Evolutionary conservation across 1,284 basidiomycete genomes (phyloP).

Genomic region (Ustilago hordei): DNA sequence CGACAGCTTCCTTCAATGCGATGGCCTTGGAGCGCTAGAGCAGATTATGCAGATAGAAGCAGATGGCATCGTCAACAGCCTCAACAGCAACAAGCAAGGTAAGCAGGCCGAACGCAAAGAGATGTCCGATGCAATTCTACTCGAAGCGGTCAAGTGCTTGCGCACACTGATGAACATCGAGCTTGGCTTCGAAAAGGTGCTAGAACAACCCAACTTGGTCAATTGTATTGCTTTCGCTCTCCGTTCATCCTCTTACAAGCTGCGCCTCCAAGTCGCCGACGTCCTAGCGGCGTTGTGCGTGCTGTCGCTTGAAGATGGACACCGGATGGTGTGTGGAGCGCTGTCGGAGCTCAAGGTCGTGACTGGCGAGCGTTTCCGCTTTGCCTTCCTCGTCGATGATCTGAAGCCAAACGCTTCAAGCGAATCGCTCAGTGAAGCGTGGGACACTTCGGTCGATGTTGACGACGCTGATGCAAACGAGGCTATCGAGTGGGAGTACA

Average conservation of each 20-base stretch:
- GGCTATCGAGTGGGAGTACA: constrained; percentile 79
- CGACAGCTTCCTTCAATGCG: constrained; percentile 77
- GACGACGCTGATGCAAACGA: constrained; percentile 35
- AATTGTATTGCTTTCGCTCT: constrained; percentile 81
- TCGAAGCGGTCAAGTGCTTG: constrained; percentile 78
- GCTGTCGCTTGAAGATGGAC: constrained; percentile 79
- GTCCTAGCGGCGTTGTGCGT: constrained; percentile 85
- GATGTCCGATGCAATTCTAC: constrained; percentile 56
- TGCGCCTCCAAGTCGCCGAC: constrained; percentile 80
- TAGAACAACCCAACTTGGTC: constrained; percentile 78
- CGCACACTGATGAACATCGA: constrained; percentile 86
- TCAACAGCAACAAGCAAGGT: constrained; percentile 12
- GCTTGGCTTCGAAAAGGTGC: constrained; percentile 80
- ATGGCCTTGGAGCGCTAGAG: constrained; percentile 76
- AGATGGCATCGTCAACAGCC: constrained; percentile 31
- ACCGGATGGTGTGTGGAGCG: constrained; percentile 80
- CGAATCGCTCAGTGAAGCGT: constrained; percentile 67
- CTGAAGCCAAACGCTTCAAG: constrained; percentile 74
- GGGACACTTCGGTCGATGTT: constrained; percentile 58
- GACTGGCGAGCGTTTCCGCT: constrained; percentile 82
- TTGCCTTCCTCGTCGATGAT: constrained; percentile 79
- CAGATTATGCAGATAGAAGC: constrained; percentile 50
- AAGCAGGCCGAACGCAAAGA: constrained; percentile 53
- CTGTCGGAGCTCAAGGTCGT: constrained; percentile 81
- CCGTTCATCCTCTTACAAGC: constrained; percentile 75